These are phyloP conservation scores for Verbena officinalis DNA, from an alignment of 257 asterid species.

Conservation along the genomic window DNA sequence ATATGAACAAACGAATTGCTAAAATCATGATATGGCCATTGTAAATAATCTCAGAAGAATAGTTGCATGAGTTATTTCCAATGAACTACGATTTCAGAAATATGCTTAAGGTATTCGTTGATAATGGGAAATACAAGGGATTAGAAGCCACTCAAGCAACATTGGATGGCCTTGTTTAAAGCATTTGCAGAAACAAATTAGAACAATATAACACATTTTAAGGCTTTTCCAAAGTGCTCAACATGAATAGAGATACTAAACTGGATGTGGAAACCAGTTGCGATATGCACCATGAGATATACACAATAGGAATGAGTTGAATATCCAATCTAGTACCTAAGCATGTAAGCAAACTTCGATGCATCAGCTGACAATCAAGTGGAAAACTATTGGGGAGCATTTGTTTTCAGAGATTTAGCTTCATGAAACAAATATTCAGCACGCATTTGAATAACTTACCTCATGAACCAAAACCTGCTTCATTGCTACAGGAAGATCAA, in stretches of 20 bases:
- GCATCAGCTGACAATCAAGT: neutral
- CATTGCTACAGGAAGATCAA: conserved; percentile 68
- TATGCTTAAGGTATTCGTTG: neutral
- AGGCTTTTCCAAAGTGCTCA: neutral
- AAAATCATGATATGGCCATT: neutral
- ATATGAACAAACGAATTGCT: neutral
- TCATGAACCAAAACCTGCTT: conserved; percentile 92
- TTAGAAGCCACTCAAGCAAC: neutral
- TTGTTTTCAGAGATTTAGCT: neutral
- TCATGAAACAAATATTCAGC: neutral
- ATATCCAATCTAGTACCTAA: conserved; percentile 3
- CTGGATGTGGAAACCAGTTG: conserved; percentile 9
- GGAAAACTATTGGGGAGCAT: neutral
- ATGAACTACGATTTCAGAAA: neutral
- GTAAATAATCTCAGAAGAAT: neutral
- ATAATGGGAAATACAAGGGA: neutral
- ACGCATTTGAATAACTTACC: conserved; percentile 49
- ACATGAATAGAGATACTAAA: neutral
- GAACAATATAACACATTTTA: neutral
- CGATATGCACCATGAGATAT: conserved; percentile 14
- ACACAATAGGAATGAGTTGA: neutral
- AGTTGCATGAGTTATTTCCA: neutral
- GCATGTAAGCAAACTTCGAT: neutral
- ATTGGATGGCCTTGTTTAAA: conserved; percentile 7
- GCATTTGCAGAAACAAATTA: conserved; percentile 9